These are phyloP conservation scores for Candida gorgasii DNA, from an alignment of 805 yeast species.

Conservation along the genomic window DNA sequence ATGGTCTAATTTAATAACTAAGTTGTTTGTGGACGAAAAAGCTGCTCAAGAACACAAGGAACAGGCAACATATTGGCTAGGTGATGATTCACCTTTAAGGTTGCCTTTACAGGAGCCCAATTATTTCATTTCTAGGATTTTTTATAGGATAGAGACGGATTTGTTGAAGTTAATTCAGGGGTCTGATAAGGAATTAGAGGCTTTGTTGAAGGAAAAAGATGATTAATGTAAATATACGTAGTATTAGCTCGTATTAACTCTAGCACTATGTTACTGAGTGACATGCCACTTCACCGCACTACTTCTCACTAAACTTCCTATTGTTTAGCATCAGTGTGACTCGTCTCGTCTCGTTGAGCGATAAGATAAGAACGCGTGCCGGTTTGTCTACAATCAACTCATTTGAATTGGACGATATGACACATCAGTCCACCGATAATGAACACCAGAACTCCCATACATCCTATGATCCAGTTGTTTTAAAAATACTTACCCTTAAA, in stretches of 20 bases:
- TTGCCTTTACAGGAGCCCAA: slow-evolving; percentile 70
- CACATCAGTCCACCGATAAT: slow-evolving; percentile 10
- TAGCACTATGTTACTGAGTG: too few species aligned
- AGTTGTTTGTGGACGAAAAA: slow-evolving; percentile 1
- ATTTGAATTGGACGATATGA: slow-evolving; percentile 18
- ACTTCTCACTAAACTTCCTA: too few species aligned
- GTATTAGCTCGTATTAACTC: too few species aligned
- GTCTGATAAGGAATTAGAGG: slow-evolving; percentile 10
- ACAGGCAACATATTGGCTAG: slow-evolving; percentile 57
- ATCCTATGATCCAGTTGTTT: slow-evolving; percentile 21
- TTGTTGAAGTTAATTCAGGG: slow-evolving; percentile 16
- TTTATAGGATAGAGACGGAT: slow-evolving; percentile 26
- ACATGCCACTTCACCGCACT: too few species aligned
- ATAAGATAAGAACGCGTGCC: slow-evolving; percentile 3
- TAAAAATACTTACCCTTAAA: slow-evolving; percentile 11
- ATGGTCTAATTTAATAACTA: slow-evolving; percentile 39
- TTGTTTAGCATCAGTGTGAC: too few species aligned
- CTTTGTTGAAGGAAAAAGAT: slow-evolving; percentile 2
- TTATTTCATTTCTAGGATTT: slow-evolving; percentile 48
- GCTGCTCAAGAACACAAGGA: neutral
- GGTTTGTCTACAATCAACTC: slow-evolving; percentile 11
- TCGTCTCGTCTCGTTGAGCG: neutral
- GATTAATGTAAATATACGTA: neutral
- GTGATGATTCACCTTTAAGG: slow-evolving; percentile 65
- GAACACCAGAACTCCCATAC: neutral